A percentile compares a stretch with the other conserved stretches of the same genome.
Evolutionary conservation across 2,329 filamentous ascomycete genomes (phyloP).

Genomic region (Xylaria arbuscula): DNA sequence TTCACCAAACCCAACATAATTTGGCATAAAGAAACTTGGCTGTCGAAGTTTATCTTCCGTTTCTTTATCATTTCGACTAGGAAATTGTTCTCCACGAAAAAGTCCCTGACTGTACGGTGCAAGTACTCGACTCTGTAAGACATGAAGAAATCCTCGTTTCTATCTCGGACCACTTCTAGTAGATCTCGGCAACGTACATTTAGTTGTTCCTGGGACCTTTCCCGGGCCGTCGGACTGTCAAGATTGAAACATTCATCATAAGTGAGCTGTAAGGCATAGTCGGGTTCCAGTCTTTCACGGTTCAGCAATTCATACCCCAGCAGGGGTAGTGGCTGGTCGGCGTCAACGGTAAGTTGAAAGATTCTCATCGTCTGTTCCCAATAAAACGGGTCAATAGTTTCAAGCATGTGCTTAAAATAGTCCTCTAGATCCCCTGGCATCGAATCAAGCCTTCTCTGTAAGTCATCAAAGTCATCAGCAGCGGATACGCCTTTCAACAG

Average conservation of each 20-base stretch:
- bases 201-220: not conserved
- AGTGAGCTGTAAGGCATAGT: not conserved
- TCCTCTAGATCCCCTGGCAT: conserved; percentile 39
- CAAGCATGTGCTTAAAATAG: conserved; percentile 41
- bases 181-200: not conserved
- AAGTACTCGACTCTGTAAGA: not conserved
- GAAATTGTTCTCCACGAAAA: conserved; percentile 1
- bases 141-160: not conserved
- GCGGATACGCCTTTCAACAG: conserved; percentile 44
- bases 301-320: not conserved
- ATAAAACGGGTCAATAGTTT: conserved; percentile 33
- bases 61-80: not conserved
- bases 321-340: not conserved
- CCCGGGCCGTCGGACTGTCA: not conserved
- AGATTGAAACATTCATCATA: not conserved
- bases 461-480: conserved; percentile 33
- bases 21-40: not conserved
- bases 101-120: not conserved
- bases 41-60: not conserved
- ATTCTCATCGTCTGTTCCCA: conserved; percentile 3
- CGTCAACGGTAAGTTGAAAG: not conserved
- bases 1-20: not conserved
- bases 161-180: not conserved
- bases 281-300: not conserved
- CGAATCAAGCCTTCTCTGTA: conserved; percentile 28